Evolutionary conservation across 108 stramenopile species (phyloP).

Genomic region (Nitzschia inconspicua): DNA sequence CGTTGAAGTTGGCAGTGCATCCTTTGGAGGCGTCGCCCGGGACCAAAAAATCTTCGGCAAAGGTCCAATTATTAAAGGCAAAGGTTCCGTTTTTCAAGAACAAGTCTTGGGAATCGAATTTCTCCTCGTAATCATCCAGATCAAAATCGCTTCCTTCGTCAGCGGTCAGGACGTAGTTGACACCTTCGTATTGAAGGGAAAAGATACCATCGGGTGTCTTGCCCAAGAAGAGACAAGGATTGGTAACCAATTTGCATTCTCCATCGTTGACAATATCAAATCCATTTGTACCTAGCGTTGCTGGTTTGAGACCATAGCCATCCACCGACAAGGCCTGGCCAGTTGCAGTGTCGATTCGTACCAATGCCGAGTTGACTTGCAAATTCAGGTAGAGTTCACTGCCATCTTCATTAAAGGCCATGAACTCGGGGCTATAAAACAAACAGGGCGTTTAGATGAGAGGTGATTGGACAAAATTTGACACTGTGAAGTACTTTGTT

Average conservation of each 20-base stretch:
- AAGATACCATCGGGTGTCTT: conserved; percentile 40
- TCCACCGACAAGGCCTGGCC: conserved; percentile 17
- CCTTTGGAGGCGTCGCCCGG: conserved; percentile 20
- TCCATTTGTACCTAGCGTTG: conserved; percentile 24
- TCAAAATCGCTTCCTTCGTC: conserved; percentile 45
- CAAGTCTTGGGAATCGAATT: conserved; percentile 21
- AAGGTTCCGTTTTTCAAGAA: conserved; percentile 36
- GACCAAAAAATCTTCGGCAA: conserved; percentile 35
- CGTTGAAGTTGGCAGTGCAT: conserved; percentile 33
- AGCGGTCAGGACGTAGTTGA: conserved; percentile 39
- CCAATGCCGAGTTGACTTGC: conserved; percentile 52
- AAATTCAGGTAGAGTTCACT: conserved; percentile 40
- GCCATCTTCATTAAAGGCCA: conserved; percentile 37
- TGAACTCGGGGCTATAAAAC: conserved; percentile 47
- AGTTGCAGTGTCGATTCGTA: conserved; percentile 28
- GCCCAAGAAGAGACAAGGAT: conserved; percentile 16
- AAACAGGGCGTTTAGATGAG: no score
- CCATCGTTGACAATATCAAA: conserved; percentile 49
- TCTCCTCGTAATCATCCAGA: conserved; percentile 44
- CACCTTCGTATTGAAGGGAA: conserved; percentile 27
- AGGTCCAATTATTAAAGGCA: conserved; percentile 5
- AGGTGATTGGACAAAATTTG: no score
- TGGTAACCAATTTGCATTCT: conserved; percentile 30
- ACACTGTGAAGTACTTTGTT: no score
- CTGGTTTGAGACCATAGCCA: conserved; percentile 39